Base-by-base conservation (phyloP, 371 early-diverging fungal species). In the Encephalitozoon romaleae region DNA sequence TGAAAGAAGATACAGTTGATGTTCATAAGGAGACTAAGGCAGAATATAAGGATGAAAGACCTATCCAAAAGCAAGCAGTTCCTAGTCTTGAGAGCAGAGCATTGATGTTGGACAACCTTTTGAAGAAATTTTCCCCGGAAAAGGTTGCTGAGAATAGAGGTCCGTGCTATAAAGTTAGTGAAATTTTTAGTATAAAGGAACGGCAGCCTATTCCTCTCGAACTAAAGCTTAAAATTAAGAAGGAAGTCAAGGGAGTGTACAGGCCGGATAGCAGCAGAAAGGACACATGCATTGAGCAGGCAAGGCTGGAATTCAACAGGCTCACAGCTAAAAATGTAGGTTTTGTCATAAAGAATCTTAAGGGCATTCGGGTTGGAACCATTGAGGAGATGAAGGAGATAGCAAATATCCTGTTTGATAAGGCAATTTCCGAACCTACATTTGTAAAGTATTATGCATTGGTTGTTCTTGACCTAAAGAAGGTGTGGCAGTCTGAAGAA, bases 351-450 rank as follows among this genome's bases (percentile, higher is more conserved):
- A 64, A 28, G 1, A 59, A 74, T 55, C 64, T 79, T 9, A 51
- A 52, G 32, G 47, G 18, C 9, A 28, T 78, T 15, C 30, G 67
- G 1, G 26, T 81, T 43, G 67, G 74, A 23, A 79, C 30, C 15
- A 55, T 72, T 21, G 67, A 66, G 5, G 74, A 81, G 49, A 63
- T 81, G 72, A 78, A 71, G 39, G 72, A 70, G 39, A 55, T 81
- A 25, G 75, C 76, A 45, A 59, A 32, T n/a, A 52, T 81, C 42
- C 18, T 81, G 8, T 77, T 78, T 68, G 77, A 74, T 12, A 81
- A 81, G 43, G 78, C 70, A 9, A 67, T 78, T 47, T 42, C 52
- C 11, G 81, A 81, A 32, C 47, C 53, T 1, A 63, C 41, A 3
- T 81, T 70, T 67, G 28, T 70, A 34, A 69, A 59, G 30, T 30